Evolutionary conservation across 345 rosid species (phyloP).

Genomic region (Salix arbutifolia): DNA sequence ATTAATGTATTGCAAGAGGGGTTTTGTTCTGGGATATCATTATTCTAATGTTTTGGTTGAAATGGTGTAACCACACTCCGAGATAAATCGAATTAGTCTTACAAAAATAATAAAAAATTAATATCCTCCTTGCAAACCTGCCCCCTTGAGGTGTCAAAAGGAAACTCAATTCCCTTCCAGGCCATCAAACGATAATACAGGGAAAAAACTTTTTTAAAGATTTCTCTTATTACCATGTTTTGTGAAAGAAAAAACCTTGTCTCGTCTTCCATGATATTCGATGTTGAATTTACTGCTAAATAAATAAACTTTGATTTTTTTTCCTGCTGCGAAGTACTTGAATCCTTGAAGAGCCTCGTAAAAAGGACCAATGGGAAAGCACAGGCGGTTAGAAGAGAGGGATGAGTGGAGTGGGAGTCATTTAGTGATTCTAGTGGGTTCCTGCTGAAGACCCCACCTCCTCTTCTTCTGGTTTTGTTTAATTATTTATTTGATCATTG

Average conservation of each 20-base stretch:
- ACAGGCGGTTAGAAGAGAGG: conserved; percentile 78
- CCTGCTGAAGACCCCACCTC: conserved; percentile 47
- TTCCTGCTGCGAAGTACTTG: conserved; percentile 28
- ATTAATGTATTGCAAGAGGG: conserved; percentile 38
- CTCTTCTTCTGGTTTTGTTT: conserved; percentile 1
- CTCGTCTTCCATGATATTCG: conserved; percentile 19
- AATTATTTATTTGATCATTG: background rate
- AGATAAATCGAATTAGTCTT: background rate
- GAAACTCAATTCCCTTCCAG: conserved; percentile 4
- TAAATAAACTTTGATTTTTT: conserved; percentile 8
- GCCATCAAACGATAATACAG: background rate
- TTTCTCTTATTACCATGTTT: conserved; percentile 4
- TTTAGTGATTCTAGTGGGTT: conserved; percentile 65
- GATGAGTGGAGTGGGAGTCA: conserved; percentile 56
- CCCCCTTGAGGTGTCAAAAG: conserved; percentile 22
- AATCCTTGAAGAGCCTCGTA: conserved; percentile 33
- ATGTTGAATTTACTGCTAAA: conserved; percentile 17
- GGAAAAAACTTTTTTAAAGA: background rate
- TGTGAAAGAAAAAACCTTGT: conserved; percentile 23
- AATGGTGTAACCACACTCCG: conserved; percentile 9
- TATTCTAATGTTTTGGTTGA: conserved; percentile 43
- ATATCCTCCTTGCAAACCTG: background rate
- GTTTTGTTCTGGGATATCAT: conserved; percentile 37
- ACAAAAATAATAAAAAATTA: background rate
- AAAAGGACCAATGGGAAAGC: conserved; percentile 60